phyloP scores from a whole-genome alignment of 2,329 filamentous ascomycete species.

The Onygenales sp. region DNA sequence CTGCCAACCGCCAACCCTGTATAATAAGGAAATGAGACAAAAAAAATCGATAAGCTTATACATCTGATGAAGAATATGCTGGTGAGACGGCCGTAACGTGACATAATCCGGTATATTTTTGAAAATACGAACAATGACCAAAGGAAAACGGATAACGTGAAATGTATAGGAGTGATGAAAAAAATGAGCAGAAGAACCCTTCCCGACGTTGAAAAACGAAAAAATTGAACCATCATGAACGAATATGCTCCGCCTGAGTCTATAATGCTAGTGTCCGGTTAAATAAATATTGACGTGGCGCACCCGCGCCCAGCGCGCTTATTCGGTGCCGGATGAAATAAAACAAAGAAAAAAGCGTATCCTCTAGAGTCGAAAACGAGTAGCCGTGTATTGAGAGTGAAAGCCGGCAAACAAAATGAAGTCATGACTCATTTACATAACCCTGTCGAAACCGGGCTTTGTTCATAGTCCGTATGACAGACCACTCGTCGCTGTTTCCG shows the following conservation, averaged over 20 bases:
- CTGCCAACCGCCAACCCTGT: background rate
- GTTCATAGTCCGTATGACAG: background rate
- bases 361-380: background rate
- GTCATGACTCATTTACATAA: too few species aligned
- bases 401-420: background rate
- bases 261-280: constrained; percentile 14
- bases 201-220: background rate
- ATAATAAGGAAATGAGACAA: background rate
- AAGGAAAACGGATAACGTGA: background rate
- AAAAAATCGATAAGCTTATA: background rate
- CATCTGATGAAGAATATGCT: constrained; percentile 4
- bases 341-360: background rate
- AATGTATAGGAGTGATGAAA: background rate
- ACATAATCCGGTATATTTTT: constrained; percentile 4
- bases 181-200: background rate
- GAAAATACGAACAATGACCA: background rate
- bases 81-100: constrained; percentile 9
- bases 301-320: constrained; percentile 11
- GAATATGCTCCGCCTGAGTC: constrained; percentile 13
- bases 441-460: too few species aligned
- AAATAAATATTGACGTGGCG: constrained; percentile 3
- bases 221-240: background rate
- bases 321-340: background rate
- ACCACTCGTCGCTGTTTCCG: background rate
- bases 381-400: background rate